Evolutionary conservation across 331 rosid genomes (phyloP).

Genomic region (Erythrophleum ivorense): DNA sequence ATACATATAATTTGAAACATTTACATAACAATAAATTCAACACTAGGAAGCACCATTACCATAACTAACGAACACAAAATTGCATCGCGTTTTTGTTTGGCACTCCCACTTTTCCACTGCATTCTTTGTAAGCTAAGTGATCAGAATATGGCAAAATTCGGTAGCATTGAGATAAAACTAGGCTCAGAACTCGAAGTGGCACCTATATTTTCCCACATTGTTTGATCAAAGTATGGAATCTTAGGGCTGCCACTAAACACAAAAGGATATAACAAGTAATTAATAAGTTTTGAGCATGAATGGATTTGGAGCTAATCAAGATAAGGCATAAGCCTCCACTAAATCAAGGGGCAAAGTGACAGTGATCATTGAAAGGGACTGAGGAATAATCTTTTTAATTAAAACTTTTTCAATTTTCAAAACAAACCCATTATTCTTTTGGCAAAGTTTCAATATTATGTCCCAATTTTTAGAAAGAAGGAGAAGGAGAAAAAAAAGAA

Average conservation of each 20-base stretch:
- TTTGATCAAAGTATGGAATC: neutral
- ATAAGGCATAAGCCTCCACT: slow-evolving; percentile 1
- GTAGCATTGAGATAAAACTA: no score
- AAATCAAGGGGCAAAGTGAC: neutral
- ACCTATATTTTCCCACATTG: neutral
- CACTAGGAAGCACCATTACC: neutral
- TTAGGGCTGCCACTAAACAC: neutral
- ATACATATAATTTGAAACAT: neutral
- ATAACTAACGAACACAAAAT: no score
- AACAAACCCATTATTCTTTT: neutral
- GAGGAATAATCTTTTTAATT: neutral
- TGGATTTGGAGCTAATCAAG: neutral
- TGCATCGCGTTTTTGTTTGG: no score
- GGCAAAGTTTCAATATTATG: neutral
- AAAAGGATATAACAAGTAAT: neutral
- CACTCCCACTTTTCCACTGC: neutral
- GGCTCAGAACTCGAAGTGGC: neutral
- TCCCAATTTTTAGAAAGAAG: no score
- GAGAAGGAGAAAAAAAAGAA: no score
- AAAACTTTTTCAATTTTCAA: neutral
- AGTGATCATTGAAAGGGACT: neutral
- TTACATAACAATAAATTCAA: neutral
- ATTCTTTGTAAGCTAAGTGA: neutral
- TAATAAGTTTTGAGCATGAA: neutral
- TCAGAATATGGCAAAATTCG: neutral